phyloP scores from a whole-genome alignment of 78 protist genomes.

The Speleostelium caveatum region DNA sequence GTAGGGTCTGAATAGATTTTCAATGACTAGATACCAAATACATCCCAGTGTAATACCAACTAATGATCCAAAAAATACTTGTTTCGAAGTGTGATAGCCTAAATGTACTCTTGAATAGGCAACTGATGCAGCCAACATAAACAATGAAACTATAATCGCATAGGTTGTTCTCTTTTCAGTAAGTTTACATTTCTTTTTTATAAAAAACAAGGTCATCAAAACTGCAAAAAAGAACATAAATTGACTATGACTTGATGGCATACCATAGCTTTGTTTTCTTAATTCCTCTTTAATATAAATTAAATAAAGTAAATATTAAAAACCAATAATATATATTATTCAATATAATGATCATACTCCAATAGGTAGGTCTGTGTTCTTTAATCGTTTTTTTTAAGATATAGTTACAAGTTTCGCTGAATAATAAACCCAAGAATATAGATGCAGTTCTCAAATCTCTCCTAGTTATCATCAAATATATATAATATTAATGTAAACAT shows the following conservation, averaged over 20 bases:
- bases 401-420: constrained; percentile 68
- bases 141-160: neutral
- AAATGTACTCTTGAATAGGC: constrained; percentile 75
- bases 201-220: constrained; percentile 38
- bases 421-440: constrained; percentile 34
- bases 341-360: constrained; percentile 5
- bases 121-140: constrained; percentile 29
- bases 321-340: neutral
- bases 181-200: constrained; percentile 20
- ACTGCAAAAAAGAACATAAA: constrained; percentile 82
- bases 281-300: constrained; percentile 33
- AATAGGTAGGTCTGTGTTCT: constrained; percentile 47
- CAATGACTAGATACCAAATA: constrained; percentile 25
- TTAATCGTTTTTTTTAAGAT: constrained; percentile 64
- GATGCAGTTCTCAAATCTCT: constrained; percentile 64
- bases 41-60: constrained; percentile 39
- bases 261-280: constrained; percentile 78
- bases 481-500: neutral
- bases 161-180: neutral
- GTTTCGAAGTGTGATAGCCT: constrained; percentile 60
- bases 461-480: too few species aligned
- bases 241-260: constrained; percentile 83
- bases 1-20: constrained; percentile 42
- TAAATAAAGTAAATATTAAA: neutral
- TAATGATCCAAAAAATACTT: constrained; percentile 37